A percentile compares a stretch with the other conserved stretches of the same genome.
Evolutionary conservation across 2,329 filamentous ascomycete genomes (phyloP).

Genomic region (Alternaria sp.): DNA sequence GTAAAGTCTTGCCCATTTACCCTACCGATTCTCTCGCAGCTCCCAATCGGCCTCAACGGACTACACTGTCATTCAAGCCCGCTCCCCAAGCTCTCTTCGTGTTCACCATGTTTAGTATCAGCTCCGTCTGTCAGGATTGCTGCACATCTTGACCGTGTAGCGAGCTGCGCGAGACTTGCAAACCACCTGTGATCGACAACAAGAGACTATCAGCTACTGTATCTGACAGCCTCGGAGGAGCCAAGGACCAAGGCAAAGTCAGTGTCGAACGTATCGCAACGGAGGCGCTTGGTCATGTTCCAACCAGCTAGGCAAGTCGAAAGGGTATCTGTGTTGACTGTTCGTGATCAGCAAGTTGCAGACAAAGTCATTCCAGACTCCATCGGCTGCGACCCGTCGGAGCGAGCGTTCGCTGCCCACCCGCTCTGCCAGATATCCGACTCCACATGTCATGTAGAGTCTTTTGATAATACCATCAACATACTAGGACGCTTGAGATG

Average conservation of each 20-base stretch:
- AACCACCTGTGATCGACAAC: slow-evolving; percentile 49
- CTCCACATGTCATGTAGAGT: slow-evolving; percentile 32
- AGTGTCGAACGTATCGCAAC: slow-evolving; percentile 51
- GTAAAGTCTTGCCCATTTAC: not conserved
- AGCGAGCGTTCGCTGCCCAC: slow-evolving; percentile 49
- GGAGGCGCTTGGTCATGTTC: slow-evolving; percentile 48
- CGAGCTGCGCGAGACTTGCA: slow-evolving; percentile 39
- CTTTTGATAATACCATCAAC: not conserved
- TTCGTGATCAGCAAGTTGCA: slow-evolving; percentile 36
- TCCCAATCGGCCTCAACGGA: not conserved
- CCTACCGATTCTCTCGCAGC: not conserved
- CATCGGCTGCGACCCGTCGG: slow-evolving; percentile 37
- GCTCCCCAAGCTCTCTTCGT: not conserved
- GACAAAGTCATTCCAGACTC: slow-evolving; percentile 55
- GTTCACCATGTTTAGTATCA: not conserved
- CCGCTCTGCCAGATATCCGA: slow-evolving; percentile 53
- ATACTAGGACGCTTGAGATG: not conserved
- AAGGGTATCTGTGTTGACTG: slow-evolving; percentile 49
- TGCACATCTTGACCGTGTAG: not conserved
- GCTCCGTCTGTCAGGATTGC: not conserved
- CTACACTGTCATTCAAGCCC: not conserved
- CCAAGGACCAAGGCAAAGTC: slow-evolving; percentile 53
- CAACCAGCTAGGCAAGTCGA: slow-evolving; percentile 55
- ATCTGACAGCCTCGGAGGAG: slow-evolving; percentile 48
- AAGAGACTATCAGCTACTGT: slow-evolving; percentile 42